Evolutionary conservation across 2,329 filamentous ascomycete species (phyloP).

Genomic region (Zymoseptoria passerinii): DNA sequence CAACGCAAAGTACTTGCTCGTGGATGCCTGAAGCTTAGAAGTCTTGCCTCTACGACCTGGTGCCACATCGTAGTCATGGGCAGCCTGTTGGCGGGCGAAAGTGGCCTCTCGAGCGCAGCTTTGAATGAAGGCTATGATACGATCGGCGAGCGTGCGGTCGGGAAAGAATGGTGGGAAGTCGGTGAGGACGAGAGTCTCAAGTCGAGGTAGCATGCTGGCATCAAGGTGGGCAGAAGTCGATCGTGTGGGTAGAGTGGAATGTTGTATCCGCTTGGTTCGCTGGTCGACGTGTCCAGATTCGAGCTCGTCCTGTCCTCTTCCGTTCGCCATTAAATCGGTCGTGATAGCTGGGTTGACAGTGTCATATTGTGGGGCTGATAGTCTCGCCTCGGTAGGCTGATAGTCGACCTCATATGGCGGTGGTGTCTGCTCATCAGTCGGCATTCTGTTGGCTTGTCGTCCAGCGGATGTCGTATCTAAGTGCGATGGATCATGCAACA

Average conservation of each 20-base stretch:
- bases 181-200: constrained; percentile 49
- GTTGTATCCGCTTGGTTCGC: background rate
- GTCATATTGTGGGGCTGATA: background rate
- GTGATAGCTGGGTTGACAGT: background rate
- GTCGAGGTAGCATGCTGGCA: constrained; percentile 47
- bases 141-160: constrained; percentile 35
- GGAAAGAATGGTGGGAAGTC: constrained; percentile 40
- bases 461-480: background rate
- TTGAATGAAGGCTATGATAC: constrained; percentile 47
- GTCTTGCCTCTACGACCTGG: constrained; percentile 45
- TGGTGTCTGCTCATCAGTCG: background rate
- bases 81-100: constrained; percentile 46
- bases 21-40: constrained; percentile 37
- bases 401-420: background rate
- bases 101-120: constrained; percentile 49
- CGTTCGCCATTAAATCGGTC: background rate
- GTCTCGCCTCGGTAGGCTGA: background rate
- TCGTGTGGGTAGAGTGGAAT: background rate
- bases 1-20: constrained; percentile 43
- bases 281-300: background rate
- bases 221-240: constrained; percentile 33
- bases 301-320: background rate
- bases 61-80: constrained; percentile 51
- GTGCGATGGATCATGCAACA: background rate
- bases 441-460: background rate